A percentile compares a stretch with the other conserved stretches of the same genome.
Evolutionary conservation across 371 early-diverging fungal species (phyloP).

Genomic region (Mortierella sp.): DNA sequence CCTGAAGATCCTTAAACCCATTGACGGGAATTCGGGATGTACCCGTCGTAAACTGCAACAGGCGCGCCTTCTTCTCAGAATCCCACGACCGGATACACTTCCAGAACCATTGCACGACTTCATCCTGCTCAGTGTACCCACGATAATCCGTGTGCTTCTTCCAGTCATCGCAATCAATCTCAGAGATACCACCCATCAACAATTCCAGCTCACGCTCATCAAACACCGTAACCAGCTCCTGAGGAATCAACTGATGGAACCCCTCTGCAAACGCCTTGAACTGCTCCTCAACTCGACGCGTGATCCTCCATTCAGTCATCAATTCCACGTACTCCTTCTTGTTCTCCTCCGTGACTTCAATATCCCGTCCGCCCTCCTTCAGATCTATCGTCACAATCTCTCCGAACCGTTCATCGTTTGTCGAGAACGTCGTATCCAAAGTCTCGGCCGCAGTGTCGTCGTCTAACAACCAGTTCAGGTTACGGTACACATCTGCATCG

Average conservation of each 20-base stretch:
- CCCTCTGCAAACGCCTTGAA: constrained; percentile 94
- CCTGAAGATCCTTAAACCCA: constrained; percentile 98
- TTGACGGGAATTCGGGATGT: constrained; percentile 98
- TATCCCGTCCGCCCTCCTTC: constrained; percentile 90
- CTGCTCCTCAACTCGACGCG: constrained; percentile 93
- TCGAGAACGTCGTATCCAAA: constrained; percentile 91
- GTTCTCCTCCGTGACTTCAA: constrained; percentile 96
- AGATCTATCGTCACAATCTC: constrained; percentile 91
- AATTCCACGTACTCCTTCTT: constrained; percentile 96
- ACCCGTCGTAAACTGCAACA: constrained; percentile 98
- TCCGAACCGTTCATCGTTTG: constrained; percentile 95
- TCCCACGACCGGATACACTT: constrained; percentile 90
- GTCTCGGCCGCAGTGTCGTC: constrained; percentile 87
- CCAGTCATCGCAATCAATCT: constrained; percentile 99
- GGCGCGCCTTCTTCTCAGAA: constrained; percentile 92
- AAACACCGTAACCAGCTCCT: constrained; percentile 94
- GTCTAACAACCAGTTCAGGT: constrained; percentile 95
- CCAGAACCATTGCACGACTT: constrained; percentile 99
- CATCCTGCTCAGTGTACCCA: constrained; percentile 96
- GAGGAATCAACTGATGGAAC: constrained; percentile 96
- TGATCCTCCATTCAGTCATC: constrained; percentile 87
- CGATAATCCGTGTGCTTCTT: constrained; percentile 98
- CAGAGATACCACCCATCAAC: constrained; percentile 97
- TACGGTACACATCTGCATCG: constrained; percentile 93
- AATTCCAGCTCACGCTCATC: constrained; percentile 98